Conservation (phyloP, 2,329 filamentous ascomycete species). For the Plectosphaerella sp. region DNA sequence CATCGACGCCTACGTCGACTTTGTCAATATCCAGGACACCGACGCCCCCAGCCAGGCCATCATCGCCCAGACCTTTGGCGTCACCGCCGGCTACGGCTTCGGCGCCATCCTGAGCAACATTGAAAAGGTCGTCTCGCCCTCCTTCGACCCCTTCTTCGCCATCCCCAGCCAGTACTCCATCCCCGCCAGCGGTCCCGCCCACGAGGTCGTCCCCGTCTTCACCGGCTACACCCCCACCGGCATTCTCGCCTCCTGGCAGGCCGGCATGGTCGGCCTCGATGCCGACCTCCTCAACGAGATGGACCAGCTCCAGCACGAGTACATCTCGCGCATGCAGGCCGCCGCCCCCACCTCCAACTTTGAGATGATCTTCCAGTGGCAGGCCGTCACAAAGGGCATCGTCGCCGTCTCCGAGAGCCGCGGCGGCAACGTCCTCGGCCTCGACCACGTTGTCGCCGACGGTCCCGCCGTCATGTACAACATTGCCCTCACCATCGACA, state of each 20-base stretch:
- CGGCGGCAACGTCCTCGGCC: slow-evolving; percentile 26
- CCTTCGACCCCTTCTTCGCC: slow-evolving; percentile 6
- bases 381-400: slow-evolving; percentile 25
- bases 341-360: slow-evolving; percentile 2
- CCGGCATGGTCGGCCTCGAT: slow-evolving; percentile 1
- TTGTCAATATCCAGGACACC: not conserved
- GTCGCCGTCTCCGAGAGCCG: slow-evolving; percentile 14
- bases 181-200: not conserved
- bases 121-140: not conserved
- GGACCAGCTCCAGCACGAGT: slow-evolving; percentile 2
- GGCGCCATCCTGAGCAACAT: slow-evolving; percentile 1
- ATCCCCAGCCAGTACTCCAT: not conserved
- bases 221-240: not conserved
- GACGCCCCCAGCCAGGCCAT: slow-evolving; percentile 5
- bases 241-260: slow-evolving; percentile 1
- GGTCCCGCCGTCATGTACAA: slow-evolving; percentile 31
- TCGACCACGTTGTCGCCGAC: slow-evolving; percentile 26
- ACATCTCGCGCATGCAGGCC: not conserved
- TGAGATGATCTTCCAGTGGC: slow-evolving; percentile 12
- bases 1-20: slow-evolving; percentile 5
- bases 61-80: not conserved
- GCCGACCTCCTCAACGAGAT: slow-evolving; percentile 1
- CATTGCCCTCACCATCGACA: slow-evolving; percentile 31
- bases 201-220: slow-evolving; percentile 1
- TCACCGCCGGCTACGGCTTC: not conserved